These are phyloP conservation scores for Phytopythium litorale DNA, from an alignment of 352 stramenopile species.

Conservation along the genomic window DNA sequence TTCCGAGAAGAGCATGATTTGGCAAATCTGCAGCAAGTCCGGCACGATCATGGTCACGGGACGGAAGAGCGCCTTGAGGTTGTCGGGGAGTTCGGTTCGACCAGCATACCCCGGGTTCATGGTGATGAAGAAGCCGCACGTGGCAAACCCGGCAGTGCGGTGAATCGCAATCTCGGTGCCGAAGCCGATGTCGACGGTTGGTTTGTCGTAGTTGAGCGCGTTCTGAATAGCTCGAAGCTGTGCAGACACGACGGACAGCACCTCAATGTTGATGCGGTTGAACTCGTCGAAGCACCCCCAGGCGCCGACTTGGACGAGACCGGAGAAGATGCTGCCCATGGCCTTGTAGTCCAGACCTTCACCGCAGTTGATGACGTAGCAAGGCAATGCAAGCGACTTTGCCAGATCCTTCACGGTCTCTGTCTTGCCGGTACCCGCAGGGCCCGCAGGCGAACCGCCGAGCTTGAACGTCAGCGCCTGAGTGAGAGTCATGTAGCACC, in stretches of 20 bases:
- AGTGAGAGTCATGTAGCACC: slow-evolving; percentile 93
- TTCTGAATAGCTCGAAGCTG: slow-evolving; percentile 93
- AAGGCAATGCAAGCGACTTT: slow-evolving; percentile 89
- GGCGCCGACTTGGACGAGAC: slow-evolving; percentile 83
- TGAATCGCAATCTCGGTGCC: slow-evolving; percentile 90
- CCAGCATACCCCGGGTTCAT: slow-evolving; percentile 94
- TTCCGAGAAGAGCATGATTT: slow-evolving; percentile 95
- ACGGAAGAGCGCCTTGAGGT: slow-evolving; percentile 91
- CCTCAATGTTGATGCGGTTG: slow-evolving; percentile 88
- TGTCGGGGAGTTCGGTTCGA: slow-evolving; percentile 90
- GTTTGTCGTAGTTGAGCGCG: slow-evolving; percentile 89
- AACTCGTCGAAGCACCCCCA: slow-evolving; percentile 89
- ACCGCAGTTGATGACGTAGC: slow-evolving; percentile 91
- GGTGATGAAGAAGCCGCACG: slow-evolving; percentile 94
- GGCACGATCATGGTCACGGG: slow-evolving; percentile 94
- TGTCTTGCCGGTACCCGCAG: slow-evolving; percentile 91
- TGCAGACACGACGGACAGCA: slow-evolving; percentile 81
- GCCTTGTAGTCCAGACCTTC: slow-evolving; percentile 93
- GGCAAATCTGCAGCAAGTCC: slow-evolving; percentile 90
- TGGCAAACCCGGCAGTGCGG: slow-evolving; percentile 90
- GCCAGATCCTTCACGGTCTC: slow-evolving; percentile 93
- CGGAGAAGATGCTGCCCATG: slow-evolving; percentile 89
- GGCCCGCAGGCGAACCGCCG: slow-evolving; percentile 85
- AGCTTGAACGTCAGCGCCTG: slow-evolving; percentile 93
- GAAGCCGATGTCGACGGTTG: slow-evolving; percentile 90